Evolutionary conservation across 495 filamentous ascomycete species (phyloP).

Genomic region (Aspergillus bridgeri): DNA sequence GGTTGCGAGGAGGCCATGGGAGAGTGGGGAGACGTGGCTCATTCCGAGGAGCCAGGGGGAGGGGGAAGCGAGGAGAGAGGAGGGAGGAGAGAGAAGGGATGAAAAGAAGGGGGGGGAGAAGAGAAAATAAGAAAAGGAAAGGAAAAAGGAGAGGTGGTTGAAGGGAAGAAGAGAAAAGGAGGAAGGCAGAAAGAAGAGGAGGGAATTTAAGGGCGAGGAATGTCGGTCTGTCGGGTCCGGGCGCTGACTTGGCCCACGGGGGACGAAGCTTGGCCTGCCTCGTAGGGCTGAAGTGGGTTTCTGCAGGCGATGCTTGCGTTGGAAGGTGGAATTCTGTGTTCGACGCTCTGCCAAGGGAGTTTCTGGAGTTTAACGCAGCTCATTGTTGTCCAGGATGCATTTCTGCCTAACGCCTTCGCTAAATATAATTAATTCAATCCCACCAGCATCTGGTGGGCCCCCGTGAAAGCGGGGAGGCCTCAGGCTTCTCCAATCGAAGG

Average conservation of each 20-base stretch:
- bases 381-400: background rate
- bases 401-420: background rate
- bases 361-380: background rate
- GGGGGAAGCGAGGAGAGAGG: conserved; percentile 3
- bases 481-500: background rate
- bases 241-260: conserved; percentile 5
- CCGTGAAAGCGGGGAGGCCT: background rate
- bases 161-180: background rate
- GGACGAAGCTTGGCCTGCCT: conserved; percentile 8
- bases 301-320: background rate
- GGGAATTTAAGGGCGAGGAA: background rate
- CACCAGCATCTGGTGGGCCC: background rate
- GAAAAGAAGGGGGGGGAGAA: background rate
- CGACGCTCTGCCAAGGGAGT: no score
- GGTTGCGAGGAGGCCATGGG: background rate
- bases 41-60: background rate
- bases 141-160: background rate
- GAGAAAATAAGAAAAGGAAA: conserved; percentile 1
- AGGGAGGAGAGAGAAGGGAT: conserved; percentile 6
- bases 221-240: conserved; percentile 1
- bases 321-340: no score
- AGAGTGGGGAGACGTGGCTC: conserved; percentile 7
- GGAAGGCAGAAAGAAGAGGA: conserved; percentile 3
- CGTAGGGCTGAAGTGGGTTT: conserved; percentile 19
- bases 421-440: no score